Percentiles rank a stretch among this genome's conserved stretches.
Conservation (phyloP, 2,329 filamentous ascomycete species). For the Claviceps humidiphila region DNA sequence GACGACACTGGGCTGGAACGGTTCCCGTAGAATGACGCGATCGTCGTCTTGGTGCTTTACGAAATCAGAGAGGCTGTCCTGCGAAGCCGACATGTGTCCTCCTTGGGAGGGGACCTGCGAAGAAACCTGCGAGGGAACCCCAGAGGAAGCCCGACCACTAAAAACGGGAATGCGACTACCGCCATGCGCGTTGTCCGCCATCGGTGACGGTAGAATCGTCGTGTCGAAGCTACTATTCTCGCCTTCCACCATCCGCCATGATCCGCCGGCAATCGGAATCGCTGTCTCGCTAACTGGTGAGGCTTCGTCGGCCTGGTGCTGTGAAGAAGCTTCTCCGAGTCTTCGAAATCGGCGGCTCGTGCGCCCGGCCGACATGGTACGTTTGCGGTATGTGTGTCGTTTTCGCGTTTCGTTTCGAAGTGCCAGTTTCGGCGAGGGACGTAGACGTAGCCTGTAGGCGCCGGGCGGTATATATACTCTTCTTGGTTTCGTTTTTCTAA, state of each 20-base stretch:
- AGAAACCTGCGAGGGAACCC: conserved; percentile 33
- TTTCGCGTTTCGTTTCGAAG: not conserved
- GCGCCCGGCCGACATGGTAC: not conserved
- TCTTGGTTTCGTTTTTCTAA: too few relatives aligned
- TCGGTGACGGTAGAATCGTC: conserved; percentile 31
- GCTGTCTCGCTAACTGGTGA: conserved; percentile 30
- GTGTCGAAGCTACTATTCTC: conserved; percentile 49
- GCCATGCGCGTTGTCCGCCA: conserved; percentile 25
- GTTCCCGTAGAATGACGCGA: conserved; percentile 38
- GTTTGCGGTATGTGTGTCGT: not conserved
- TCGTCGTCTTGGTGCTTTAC: conserved; percentile 40
- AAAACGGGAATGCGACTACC: conserved; percentile 22
- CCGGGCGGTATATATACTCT: too few relatives aligned
- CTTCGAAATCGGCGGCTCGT: not conserved
- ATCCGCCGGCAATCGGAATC: conserved; percentile 12
- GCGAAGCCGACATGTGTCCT: conserved; percentile 26
- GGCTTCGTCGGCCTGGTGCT: conserved; percentile 3
- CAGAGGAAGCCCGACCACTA: conserved; percentile 22
- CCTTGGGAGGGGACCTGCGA: conserved; percentile 11
- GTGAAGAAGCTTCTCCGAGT: not conserved
- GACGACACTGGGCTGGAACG: conserved; percentile 41
- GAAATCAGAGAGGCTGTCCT: conserved; percentile 44
- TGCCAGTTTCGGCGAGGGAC: not conserved
- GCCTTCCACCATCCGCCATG: conserved; percentile 48
- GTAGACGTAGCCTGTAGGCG: too few relatives aligned